phyloP scores from a whole-genome alignment of 306 rosid genomes.

The Begonia loranthoides region DNA sequence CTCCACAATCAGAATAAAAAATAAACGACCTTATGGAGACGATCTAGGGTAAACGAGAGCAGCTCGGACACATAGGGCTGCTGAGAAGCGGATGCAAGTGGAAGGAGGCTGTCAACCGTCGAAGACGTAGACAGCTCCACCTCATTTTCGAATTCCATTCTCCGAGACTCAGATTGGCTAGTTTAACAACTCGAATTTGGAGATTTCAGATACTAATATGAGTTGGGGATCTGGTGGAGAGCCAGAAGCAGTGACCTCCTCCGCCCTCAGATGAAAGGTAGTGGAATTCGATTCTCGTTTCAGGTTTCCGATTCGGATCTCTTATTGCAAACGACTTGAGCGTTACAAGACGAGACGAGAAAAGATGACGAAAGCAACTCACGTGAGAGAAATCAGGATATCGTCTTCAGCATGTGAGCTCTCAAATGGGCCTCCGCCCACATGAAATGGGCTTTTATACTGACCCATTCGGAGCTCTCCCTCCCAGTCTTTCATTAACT shows the following conservation, averaged over 20 bases:
- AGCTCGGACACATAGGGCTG: constrained; percentile 97
- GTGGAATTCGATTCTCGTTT: too few relatives aligned
- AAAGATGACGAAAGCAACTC: too few relatives aligned
- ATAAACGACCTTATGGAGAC: constrained; percentile 67
- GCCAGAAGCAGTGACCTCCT: background rate
- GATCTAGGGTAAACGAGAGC: constrained; percentile 93
- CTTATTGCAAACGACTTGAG: too few relatives aligned
- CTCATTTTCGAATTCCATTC: constrained; percentile 44
- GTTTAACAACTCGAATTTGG: constrained; percentile 9
- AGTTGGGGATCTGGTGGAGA: constrained; percentile 17
- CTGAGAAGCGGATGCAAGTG: constrained; percentile 71
- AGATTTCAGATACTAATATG: constrained; percentile 8
- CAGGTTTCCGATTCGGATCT: too few relatives aligned
- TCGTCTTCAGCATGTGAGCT: too few relatives aligned
- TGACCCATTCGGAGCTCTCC: too few relatives aligned
- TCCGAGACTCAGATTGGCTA: constrained; percentile 13
- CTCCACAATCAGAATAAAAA: background rate
- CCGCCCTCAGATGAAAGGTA: too few relatives aligned
- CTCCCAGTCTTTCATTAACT: too few relatives aligned
- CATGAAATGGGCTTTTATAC: too few relatives aligned
- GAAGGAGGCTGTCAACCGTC: constrained; percentile 34
- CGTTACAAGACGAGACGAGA: too few relatives aligned
- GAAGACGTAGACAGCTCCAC: constrained; percentile 23
- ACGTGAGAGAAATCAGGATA: too few relatives aligned
- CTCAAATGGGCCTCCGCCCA: too few relatives aligned